Conservation (phyloP, 352 stramenopile species). For the Phytophthora pini region DNA sequence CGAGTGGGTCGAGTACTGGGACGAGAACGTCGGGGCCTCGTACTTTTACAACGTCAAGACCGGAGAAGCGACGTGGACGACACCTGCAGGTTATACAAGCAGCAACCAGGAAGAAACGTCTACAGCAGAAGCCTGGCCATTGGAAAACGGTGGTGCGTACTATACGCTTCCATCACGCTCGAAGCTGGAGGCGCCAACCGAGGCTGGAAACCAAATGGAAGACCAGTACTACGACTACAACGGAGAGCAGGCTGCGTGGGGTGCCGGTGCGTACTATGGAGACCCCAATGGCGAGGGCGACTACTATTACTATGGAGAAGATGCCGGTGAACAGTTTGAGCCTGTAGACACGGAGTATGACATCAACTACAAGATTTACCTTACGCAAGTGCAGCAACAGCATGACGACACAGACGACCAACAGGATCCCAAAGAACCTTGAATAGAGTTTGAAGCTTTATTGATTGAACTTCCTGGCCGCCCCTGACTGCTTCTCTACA, state of each 20-base stretch:
- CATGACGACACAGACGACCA: constrained; percentile 10
- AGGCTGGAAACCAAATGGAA: constrained; percentile 21
- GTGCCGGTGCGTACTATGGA: constrained; percentile 12
- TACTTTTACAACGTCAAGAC: constrained; percentile 81
- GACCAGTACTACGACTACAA: constrained; percentile 31
- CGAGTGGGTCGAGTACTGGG: constrained; percentile 81
- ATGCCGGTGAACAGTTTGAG: constrained; percentile 15
- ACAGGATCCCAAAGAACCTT: constrained; percentile 17
- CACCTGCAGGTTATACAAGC: constrained; percentile 40
- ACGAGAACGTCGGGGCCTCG: constrained; percentile 63
- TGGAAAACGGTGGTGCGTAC: constrained; percentile 19
- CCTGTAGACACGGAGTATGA: constrained; percentile 65
- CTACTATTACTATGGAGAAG: constrained; percentile 33
- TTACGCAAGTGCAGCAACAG: constrained; percentile 51
- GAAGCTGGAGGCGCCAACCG: constrained; percentile 11
- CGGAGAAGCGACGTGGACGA: constrained; percentile 71
- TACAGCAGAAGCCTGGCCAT: constrained; percentile 17
- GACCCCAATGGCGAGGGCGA: constrained; percentile 8
- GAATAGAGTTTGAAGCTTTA: constrained; percentile 16
- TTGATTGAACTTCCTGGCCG: constrained; percentile 12
- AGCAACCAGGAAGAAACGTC: constrained; percentile 29
- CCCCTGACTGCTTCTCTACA: constrained; percentile 28
- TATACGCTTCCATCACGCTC: constrained; percentile 28
- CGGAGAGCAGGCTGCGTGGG: constrained; percentile 13
- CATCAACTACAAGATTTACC: constrained; percentile 77